Percentiles rank a stretch among this genome's conserved stretches.
These are phyloP conservation scores for Poa pratensis DNA, from an alignment of 176 grass and related monocot species.

Conservation along the genomic window DNA sequence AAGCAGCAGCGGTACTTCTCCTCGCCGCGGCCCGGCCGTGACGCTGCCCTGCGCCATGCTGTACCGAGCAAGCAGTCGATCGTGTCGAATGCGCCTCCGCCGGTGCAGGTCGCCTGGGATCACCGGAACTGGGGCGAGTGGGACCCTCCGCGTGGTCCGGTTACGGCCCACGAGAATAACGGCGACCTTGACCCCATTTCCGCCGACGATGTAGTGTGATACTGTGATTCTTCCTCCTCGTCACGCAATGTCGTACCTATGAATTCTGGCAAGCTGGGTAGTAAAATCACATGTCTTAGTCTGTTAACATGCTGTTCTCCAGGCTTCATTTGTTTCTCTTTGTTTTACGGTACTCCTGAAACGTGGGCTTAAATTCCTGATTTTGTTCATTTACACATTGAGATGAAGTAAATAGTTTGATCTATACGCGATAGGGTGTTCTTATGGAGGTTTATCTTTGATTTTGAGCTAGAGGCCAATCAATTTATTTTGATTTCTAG, in stretches of 20 bases:
- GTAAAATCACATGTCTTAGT: no score
- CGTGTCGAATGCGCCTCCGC: background rate
- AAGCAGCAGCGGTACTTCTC: conserved; percentile 33
- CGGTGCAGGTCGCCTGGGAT: no score
- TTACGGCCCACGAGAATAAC: no score
- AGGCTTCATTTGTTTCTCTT: no score
- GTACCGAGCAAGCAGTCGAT: conserved; percentile 50
- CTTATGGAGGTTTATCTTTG: background rate
- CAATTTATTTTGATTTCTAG: background rate
- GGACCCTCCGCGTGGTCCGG: no score
- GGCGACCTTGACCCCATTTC: no score
- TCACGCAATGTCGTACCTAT: no score
- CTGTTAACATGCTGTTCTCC: no score
- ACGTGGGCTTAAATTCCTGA: background rate
- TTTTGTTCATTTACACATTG: background rate
- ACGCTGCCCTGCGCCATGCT: conserved; percentile 54
- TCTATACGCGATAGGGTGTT: background rate
- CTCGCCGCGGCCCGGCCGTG: conserved; percentile 43
- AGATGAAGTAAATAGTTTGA: background rate
- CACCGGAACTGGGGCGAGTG: no score
- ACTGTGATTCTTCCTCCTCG: no score
- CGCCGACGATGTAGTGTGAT: no score
- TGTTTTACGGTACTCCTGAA: background rate
- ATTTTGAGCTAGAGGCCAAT: background rate
- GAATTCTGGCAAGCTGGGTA: no score